Conservation (phyloP, 1,284 basidiomycete genomes). For the Gomphus bonarii region DNA sequence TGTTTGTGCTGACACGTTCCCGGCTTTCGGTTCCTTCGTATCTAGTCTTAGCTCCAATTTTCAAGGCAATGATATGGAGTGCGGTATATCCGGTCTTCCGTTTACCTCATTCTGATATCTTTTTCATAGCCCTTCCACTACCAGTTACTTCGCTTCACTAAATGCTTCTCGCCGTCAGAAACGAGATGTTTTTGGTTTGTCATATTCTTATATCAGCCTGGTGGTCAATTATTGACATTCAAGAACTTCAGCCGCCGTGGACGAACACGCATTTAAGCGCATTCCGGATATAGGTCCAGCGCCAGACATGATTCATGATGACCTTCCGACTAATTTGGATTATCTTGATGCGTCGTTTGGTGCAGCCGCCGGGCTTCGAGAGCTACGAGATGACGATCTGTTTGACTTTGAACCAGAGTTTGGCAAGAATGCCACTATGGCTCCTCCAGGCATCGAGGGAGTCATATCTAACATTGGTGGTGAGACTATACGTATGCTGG, state of each 20-base stretch:
- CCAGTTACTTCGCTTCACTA: neutral
- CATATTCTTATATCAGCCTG: no score
- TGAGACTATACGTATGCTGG: slow-evolving; percentile 78
- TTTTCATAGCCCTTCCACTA: neutral
- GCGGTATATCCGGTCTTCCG: neutral
- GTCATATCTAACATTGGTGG: slow-evolving; percentile 62
- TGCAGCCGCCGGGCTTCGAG: slow-evolving; percentile 63
- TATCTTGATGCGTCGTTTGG: slow-evolving; percentile 81
- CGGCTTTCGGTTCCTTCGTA: slow-evolving; percentile 41
- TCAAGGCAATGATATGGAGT: neutral
- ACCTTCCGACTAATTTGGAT: slow-evolving; percentile 80
- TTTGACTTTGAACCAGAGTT: slow-evolving; percentile 44
- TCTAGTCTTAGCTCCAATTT: slow-evolving; percentile 28
- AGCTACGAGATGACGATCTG: slow-evolving; percentile 59
- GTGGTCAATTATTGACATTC: neutral
- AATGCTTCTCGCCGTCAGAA: neutral
- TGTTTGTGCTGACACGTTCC: slow-evolving; percentile 60
- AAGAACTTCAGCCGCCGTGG: slow-evolving; percentile 53
- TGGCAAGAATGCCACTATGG: slow-evolving; percentile 16
- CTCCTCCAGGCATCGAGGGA: slow-evolving; percentile 21
- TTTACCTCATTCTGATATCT: neutral
- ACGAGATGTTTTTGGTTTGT: slow-evolving; percentile 4
- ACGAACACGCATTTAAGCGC: slow-evolving; percentile 72
- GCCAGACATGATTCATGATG: slow-evolving; percentile 86
- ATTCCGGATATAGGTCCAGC: slow-evolving; percentile 53